Evolutionary conservation across 2,329 filamentous ascomycete genomes (phyloP).

Genomic region (Dryadomyces quercus-mongolicae): DNA sequence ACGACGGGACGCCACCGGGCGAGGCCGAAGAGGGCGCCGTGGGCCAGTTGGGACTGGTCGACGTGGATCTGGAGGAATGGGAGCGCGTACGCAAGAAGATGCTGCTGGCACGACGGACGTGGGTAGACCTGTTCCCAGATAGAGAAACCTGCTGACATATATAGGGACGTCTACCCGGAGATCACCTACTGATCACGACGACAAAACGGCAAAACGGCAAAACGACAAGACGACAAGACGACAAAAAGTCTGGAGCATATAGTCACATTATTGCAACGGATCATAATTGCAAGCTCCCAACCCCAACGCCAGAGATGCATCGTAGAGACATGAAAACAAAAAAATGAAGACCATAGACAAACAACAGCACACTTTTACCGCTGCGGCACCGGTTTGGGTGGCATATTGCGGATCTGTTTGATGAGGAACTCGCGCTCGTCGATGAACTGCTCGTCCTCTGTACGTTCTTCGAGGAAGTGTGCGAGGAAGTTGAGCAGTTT

Average conservation of each 20-base stretch:
- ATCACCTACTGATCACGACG: constrained; percentile 3
- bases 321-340: background rate
- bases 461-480: constrained; percentile 85
- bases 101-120: constrained; percentile 40
- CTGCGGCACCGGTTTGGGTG: constrained; percentile 39
- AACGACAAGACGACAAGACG: too few species aligned
- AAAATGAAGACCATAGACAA: background rate
- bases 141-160: constrained; percentile 27
- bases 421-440: constrained; percentile 97
- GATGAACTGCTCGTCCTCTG: constrained; percentile 95
- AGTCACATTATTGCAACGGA: background rate
- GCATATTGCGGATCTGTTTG: constrained; percentile 74
- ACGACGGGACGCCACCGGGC: constrained; percentile 14
- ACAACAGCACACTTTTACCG: background rate
- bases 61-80: constrained; percentile 37
- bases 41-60: constrained; percentile 41
- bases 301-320: background rate
- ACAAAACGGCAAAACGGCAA: too few species aligned
- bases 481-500: constrained; percentile 81
- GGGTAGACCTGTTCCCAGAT: constrained; percentile 18
- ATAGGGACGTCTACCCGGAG: constrained; percentile 19
- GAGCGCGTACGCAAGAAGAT: constrained; percentile 37
- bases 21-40: constrained; percentile 21
- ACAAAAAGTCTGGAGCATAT: too few species aligned
- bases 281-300: background rate